Evolutionary conservation across 2,329 filamentous ascomycete genomes (phyloP), one percentile per base, ranked within the genome.

Genomic region (Pseudogymnoascus sp.): DNA sequence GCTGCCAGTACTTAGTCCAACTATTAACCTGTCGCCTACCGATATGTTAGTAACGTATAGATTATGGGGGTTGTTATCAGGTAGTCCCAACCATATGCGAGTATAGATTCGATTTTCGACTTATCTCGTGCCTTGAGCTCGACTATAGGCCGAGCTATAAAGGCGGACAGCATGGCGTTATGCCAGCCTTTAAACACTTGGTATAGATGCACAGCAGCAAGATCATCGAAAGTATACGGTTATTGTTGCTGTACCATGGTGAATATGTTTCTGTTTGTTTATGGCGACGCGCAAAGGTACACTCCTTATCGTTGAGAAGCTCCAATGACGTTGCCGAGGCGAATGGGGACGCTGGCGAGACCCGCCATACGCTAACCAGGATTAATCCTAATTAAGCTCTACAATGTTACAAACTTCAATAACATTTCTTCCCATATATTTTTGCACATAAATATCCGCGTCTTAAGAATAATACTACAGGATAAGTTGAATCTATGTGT

Each of bases 51-150:
- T 21, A 13, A 21, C 16, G 6, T 21, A 34, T 57, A 14, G 5
- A 34, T 34, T 21, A 19, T 16, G 51, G 54, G 63, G 54, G 51
- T 8, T 7, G 25, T 34, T 57, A n/a, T 57, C 28, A 57, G 51
- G 51, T 57, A 57, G 63, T 67, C 77, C 65, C 82, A 61, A 91
- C 90, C 92, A 78, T 96, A 91, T 67, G 93, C 91, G 60, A 98
- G 83, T 69, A 99, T 91, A 61, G 91, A 95, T 79, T 99, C 95
- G 78, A 99, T 96, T 81, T 90, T 95, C 69, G 91, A 96, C 81
- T 96, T 97, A 85, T 98, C 93, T 77, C 91, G 89, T 77, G 88
- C 87, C 80, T 90, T 93, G 73, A 99, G 89, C 90, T 99, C 95
- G 82, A 98, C 90, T 76, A 99, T 93, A 68, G 93, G 90, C 74